Percentiles rank a stretch among this genome's conserved stretches.
phyloP scores from a whole-genome alignment of 352 stramenopile species.

The Globisporangium middletonii region DNA sequence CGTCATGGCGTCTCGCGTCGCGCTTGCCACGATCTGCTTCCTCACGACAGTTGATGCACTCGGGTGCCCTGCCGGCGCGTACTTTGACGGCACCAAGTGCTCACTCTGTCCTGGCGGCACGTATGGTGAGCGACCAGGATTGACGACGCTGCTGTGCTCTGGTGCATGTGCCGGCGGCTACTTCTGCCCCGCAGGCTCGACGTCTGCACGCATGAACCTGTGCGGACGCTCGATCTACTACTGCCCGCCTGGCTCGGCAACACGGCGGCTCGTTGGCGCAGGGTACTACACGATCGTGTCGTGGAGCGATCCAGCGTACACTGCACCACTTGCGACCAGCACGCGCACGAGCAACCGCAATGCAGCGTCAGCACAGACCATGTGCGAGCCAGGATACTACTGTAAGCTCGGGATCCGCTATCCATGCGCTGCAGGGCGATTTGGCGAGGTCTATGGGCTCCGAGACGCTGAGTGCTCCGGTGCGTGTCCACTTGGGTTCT shows the following conservation, averaged over 20 bases:
- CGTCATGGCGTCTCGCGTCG: not conserved
- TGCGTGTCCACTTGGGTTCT: conserved; percentile 42
- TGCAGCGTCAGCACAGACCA: conserved; percentile 5
- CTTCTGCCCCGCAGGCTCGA: conserved; percentile 62
- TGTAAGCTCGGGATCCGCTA: conserved; percentile 52
- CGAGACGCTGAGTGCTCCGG: conserved; percentile 28
- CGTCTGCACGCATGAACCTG: conserved; percentile 29
- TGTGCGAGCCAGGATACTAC: conserved; percentile 61
- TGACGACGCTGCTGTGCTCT: conserved; percentile 36
- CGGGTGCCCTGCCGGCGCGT: conserved; percentile 37
- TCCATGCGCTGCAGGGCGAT: conserved; percentile 42
- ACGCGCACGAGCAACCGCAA: conserved; percentile 1
- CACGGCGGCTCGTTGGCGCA: conserved; percentile 26
- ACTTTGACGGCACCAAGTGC: conserved; percentile 37
- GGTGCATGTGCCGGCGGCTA: conserved; percentile 36
- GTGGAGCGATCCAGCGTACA: conserved; percentile 3
- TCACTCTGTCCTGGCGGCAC: conserved; percentile 39
- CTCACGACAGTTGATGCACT: conserved; percentile 9
- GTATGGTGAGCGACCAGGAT: conserved; percentile 34
- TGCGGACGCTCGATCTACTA: conserved; percentile 55
- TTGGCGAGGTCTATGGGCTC: conserved; percentile 30
- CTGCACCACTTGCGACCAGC: not conserved
- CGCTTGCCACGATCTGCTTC: not conserved
- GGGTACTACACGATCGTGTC: conserved; percentile 59
- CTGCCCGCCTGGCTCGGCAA: conserved; percentile 42